phyloP scores from a whole-genome alignment of 2,329 filamentous ascomycete species.

The Teratosphaeria epicoccoides region DNA sequence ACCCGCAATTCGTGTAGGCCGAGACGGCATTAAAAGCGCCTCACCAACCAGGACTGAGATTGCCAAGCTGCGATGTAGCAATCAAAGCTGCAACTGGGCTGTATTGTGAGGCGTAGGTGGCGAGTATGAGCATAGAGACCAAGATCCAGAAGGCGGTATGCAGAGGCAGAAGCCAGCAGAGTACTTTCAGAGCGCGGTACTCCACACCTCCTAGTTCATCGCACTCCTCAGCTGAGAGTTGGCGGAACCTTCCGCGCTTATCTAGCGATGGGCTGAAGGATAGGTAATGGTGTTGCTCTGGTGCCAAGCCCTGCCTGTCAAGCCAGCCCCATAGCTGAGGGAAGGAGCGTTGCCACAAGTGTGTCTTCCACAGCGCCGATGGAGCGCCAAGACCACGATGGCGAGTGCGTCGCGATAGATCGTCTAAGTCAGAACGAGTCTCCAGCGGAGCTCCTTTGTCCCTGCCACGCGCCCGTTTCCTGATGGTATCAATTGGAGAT shows the following conservation, averaged over 20 bases:
- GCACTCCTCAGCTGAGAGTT: not conserved
- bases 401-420: not conserved
- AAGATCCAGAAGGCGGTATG: not conserved
- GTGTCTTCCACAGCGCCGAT: not conserved
- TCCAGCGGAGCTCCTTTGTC: not conserved
- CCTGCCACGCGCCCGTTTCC: not conserved
- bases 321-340: not conserved
- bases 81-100: not conserved
- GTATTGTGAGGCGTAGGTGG: not conserved
- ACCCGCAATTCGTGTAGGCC: slow-evolving; percentile 80
- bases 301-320: not conserved
- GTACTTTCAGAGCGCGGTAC: not conserved
- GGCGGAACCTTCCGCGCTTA: not conserved
- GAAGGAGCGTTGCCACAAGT: not conserved
- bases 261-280: slow-evolving; percentile 1
- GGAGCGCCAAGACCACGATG: not conserved
- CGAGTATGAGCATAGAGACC: not conserved
- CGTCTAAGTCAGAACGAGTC: not conserved
- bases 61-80: not conserved
- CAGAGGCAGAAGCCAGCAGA: not conserved
- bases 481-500: not conserved
- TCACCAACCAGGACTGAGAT: slow-evolving; percentile 62
- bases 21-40: slow-evolving; percentile 65
- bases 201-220: not conserved
- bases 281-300: slow-evolving; percentile 1